Base-by-base conservation (phyloP, 768 basidiomycete species). In the Pholiota microspora region DNA sequence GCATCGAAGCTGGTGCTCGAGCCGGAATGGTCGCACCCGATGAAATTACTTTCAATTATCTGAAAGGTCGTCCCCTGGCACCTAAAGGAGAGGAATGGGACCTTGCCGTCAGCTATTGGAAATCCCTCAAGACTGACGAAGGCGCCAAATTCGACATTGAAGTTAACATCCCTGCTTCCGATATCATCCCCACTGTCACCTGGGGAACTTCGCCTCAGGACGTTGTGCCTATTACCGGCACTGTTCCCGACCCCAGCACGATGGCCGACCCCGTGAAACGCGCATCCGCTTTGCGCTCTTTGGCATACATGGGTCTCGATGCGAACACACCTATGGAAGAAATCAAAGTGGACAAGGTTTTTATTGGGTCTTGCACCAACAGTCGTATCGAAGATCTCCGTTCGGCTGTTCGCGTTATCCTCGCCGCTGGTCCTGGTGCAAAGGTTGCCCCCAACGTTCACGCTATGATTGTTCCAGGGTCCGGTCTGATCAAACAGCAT, bases 171-270 rank as follows among this genome's bases (percentile, higher is more conserved):
- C 75, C 82, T 50, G 92, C 91, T 7, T 85, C 85, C 53, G 89
- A 94, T 59, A 94, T 95, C 67, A 80, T 90, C 55, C 93, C 93
- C 15, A 94, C 92, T 31, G 82, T 94, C 57, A 92, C 92, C 28
- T 95, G 93, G 93, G 93, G 93, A 45, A 95, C 92, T 1, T 92
- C 90, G 16, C 93, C 93, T 50, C 89, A 95, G 67, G 93, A 95
- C 64, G 87, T 88, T 29, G 85, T 87, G 47, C 77, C 89, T 16
- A 94, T 95, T 67, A 89, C 85, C 16, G 92, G 91, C 54, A 69
- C 71, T 36, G 89, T 94, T 25, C 93, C 93, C 10, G 83, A 90
- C 64, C 93, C 92, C 3, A 70, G 78, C 9, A 76, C 73, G 23
- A 85, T 92, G 55, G 62, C 78, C 1, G 88, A 91, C 64, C 72